Evolutionary conservation across 352 stramenopile genomes (phyloP).

Genomic region (Globisporangium carolinianum): DNA sequence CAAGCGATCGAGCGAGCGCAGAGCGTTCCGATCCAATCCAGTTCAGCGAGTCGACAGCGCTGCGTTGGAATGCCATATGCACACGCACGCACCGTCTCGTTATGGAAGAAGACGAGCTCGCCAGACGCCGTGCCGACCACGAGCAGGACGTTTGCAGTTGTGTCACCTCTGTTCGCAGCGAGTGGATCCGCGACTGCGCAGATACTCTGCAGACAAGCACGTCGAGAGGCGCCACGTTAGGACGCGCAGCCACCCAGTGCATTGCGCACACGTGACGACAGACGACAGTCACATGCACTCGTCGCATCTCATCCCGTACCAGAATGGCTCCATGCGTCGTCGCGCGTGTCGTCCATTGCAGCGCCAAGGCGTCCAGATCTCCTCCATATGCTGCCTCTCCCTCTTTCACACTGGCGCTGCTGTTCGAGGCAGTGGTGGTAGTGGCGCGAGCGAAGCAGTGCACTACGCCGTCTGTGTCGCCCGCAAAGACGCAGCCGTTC

Average conservation of each 20-base stretch:
- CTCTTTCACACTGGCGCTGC: conserved; percentile 1
- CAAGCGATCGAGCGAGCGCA: background rate
- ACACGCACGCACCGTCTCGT: conserved; percentile 20
- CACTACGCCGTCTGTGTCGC: conserved; percentile 12
- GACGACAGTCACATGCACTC: background rate
- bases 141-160: conserved; percentile 21
- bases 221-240: background rate
- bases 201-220: conserved; percentile 11
- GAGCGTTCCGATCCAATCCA: background rate
- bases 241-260: background rate
- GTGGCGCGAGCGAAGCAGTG: conserved; percentile 8
- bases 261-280: background rate
- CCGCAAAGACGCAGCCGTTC: conserved; percentile 6
- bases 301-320: conserved; percentile 1
- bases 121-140: conserved; percentile 29
- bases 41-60: no score
- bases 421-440: background rate
- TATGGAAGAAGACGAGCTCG: conserved; percentile 40
- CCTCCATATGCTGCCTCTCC: background rate
- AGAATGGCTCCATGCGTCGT: conserved; percentile 6
- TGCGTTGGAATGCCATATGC: background rate
- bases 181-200: conserved; percentile 8
- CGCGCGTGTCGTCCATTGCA: conserved; percentile 1
- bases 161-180: background rate
- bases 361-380: background rate